phyloP scores from a whole-genome alignment of 768 basidiomycete genomes.

The Boletus tylopilopsis region DNA sequence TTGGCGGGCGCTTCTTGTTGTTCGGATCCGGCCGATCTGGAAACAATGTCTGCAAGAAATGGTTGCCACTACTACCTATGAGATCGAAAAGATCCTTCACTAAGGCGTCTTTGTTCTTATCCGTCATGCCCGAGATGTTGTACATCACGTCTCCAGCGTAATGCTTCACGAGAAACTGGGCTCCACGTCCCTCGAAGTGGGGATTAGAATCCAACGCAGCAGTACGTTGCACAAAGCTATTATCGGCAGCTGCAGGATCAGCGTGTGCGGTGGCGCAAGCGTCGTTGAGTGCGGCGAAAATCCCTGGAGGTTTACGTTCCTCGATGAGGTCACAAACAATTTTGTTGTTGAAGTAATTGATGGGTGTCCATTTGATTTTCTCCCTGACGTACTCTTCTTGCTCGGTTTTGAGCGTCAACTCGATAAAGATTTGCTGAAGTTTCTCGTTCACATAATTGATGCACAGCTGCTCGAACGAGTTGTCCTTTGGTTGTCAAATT shows the following conservation, averaged over 20 bases:
- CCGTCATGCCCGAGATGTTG: conserved; percentile 96
- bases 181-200: conserved; percentile 92
- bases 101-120: conserved; percentile 98
- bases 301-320: conserved; percentile 92
- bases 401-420: conserved; percentile 96
- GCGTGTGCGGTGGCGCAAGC: conserved; percentile 99
- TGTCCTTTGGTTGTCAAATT: conserved; percentile 56
- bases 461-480: conserved; percentile 96
- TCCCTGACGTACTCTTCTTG: conserved; percentile 99
- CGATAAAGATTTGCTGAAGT: conserved; percentile 98
- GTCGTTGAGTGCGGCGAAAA: conserved; percentile 97
- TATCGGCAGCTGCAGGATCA: conserved; percentile 93
- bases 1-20: conserved; percentile 97
- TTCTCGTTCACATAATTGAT: conserved; percentile 99
- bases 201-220: conserved; percentile 77
- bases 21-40: conserved; percentile 93
- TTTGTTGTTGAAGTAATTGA: conserved; percentile 99
- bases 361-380: conserved; percentile 99
- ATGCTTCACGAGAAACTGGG: conserved; percentile 93
- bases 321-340: conserved; percentile 98
- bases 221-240: conserved; percentile 91
- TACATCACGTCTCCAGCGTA: conserved; percentile 99
- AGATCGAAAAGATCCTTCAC: conserved; percentile 94
- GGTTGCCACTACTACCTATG: conserved; percentile 72
- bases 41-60: conserved; percentile 86